Conservation (phyloP, 257 asterid species). For the Solanum okadae region DNA sequence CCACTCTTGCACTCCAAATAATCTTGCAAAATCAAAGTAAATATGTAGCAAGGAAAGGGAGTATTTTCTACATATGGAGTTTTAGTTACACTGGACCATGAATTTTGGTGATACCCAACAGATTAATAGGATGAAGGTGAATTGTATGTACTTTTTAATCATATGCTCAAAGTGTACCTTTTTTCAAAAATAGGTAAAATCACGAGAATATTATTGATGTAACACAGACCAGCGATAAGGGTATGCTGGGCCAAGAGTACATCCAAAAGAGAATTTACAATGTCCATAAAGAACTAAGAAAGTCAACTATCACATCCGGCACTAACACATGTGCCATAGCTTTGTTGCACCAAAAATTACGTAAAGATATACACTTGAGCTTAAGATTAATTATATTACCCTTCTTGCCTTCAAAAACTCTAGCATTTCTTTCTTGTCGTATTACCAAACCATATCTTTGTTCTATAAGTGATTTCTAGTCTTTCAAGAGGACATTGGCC, state of each 20-base stretch:
- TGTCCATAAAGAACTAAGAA: background rate
- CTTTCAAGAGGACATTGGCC: background rate
- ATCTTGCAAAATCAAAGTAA: background rate
- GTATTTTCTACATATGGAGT: background rate
- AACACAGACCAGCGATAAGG: background rate
- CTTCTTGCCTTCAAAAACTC: background rate
- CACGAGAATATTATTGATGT: background rate
- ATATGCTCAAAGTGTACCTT: background rate
- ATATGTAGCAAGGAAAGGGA: background rate
- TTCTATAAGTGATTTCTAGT: background rate
- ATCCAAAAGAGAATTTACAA: background rate
- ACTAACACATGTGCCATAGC: background rate
- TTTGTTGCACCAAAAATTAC: background rate
- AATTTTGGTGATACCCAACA: background rate
- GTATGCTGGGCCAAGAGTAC: background rate
- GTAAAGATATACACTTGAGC: background rate
- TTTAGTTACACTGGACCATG: background rate
- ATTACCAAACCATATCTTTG: background rate
- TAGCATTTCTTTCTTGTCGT: background rate
- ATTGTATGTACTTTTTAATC: background rate
- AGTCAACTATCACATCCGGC: background rate
- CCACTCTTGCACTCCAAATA: background rate
- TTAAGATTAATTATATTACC: background rate
- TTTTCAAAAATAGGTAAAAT: background rate
- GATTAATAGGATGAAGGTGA: background rate